Evolutionary conservation across 306 rosid species (phyloP).

Genomic region (Phaseolus lunatus): DNA sequence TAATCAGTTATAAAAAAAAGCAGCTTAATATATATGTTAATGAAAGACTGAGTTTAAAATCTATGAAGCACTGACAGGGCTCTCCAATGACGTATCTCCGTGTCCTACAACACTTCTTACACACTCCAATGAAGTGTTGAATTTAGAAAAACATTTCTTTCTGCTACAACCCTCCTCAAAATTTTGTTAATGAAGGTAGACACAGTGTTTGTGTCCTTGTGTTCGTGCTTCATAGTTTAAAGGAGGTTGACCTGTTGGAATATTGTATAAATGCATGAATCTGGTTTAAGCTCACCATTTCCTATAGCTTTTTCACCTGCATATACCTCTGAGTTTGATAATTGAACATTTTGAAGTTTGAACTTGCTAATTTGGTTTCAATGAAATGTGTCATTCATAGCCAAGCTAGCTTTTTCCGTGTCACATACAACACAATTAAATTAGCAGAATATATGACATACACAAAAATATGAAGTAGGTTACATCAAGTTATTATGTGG

Average conservation of each 20-base stretch:
- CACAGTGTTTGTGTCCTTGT: no score
- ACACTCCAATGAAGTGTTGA: no score
- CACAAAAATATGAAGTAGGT: not conserved
- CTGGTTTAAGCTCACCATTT: not conserved
- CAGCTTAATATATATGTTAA: conserved; percentile 4
- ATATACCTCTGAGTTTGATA: conserved; percentile 20
- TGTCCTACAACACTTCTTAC: no score
- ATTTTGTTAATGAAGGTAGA: no score
- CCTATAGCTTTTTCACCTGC: not conserved
- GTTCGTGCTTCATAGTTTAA: no score
- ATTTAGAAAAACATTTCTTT: no score
- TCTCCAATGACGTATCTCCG: no score
- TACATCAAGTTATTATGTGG: conserved; percentile 1
- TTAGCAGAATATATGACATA: not conserved
- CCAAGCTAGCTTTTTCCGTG: conserved; percentile 18
- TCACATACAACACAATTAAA: not conserved
- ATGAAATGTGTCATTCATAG: not conserved
- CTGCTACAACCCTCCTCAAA: no score
- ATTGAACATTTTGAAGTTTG: conserved; percentile 1
- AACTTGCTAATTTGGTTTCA: not conserved
- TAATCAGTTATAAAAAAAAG: not conserved
- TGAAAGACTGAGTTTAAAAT: conserved; percentile 15
- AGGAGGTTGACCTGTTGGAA: not conserved
- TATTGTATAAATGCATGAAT: conserved; percentile 19
- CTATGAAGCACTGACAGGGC: no score